These are phyloP conservation scores for Fusarium pseudocircinatum DNA, from an alignment of 2,329 filamentous ascomycete species.

Conservation along the genomic window DNA sequence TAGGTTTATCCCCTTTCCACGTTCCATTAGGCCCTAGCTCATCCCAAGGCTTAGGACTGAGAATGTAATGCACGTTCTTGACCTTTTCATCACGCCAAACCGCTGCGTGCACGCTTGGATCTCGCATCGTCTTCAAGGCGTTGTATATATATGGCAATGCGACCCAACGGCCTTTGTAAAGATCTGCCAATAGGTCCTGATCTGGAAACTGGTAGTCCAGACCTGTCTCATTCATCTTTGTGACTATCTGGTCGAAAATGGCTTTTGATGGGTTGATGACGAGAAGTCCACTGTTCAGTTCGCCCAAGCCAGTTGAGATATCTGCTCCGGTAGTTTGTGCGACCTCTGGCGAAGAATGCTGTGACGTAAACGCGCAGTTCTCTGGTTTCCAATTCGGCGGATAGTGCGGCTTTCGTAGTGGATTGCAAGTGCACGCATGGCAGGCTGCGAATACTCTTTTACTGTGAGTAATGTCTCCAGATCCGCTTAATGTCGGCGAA, in stretches of 20 bases:
- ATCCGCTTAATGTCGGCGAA: accelerated
- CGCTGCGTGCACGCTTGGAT: neutral
- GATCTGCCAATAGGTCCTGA: slow-evolving; percentile 11
- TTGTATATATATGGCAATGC: slow-evolving; percentile 13
- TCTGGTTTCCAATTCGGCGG: neutral
- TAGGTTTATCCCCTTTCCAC: neutral
- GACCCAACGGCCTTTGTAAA: slow-evolving; percentile 5
- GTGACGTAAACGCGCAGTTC: slow-evolving; percentile 17
- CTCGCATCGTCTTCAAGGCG: slow-evolving; percentile 12
- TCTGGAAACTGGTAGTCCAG: slow-evolving; percentile 2
- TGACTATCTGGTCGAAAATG: neutral
- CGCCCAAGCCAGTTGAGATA: neutral
- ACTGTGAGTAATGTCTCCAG: accelerated
- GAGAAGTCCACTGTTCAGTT: slow-evolving; percentile 18
- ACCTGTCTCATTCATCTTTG: neutral
- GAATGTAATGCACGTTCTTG: slow-evolving; percentile 24
- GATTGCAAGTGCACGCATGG: slow-evolving; percentile 25
- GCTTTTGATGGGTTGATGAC: slow-evolving; percentile 6
- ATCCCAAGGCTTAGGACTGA: slow-evolving; percentile 18
- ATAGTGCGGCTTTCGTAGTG: slow-evolving; percentile 3
- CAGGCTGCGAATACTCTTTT: slow-evolving; percentile 20
- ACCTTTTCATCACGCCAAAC: slow-evolving; percentile 18
- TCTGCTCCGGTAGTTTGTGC: neutral
- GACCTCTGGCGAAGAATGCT: neutral
- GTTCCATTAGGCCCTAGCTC: neutral